Evolutionary conservation across 2,329 filamentous ascomycete species (phyloP), one percentile per base, ranked within the genome.

Genomic region (Aspergillus sclerotialis): DNA sequence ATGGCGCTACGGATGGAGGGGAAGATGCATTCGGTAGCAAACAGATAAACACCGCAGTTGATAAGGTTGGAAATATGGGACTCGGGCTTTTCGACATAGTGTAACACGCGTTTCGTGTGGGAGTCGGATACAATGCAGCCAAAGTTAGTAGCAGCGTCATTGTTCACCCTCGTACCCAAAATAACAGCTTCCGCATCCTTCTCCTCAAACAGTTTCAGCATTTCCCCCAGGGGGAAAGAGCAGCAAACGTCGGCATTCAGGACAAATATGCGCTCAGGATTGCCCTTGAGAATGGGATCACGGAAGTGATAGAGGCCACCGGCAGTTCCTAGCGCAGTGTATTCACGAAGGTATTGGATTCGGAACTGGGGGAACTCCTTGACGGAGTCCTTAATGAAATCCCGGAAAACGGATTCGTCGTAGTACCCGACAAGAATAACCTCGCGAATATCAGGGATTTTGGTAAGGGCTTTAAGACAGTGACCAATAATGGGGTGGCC

Each of bases 21-120:
- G 76, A 96, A 96, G 69, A 96, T 94, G 63, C 82, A 86, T 50
- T 95, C 88, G 44, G 89, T 92, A 46, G 84, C 78, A 67, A 98
- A 98, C 53, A 96, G 85, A 70, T 96, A 98, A 55, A 98, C 89
- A 53, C 92, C 92, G 65, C 92, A 96, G 74, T 96, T 98, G 75
- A 98, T 98, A 49, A 98, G 75, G 70, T 95, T 95, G 57, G 85
- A 93, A 65, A 98, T 95, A 65, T 94, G 85, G 36, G 84, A 88
- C 66, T 98, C 90, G 47, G 92, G 92, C 73, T 96, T 96, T 76
- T 96, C 92, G 61, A 98, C 92, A 68, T 98, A 96, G 70, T 98
- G 92, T 40, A 96, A 80, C 29, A 98, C 92, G 48, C 90, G 87
- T 61, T 90, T 89, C 45, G 85, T 94, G 68, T 95, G 87, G 28